Base-by-base conservation (phyloP, 345 rosid species). In the Acer yangbiense region DNA sequence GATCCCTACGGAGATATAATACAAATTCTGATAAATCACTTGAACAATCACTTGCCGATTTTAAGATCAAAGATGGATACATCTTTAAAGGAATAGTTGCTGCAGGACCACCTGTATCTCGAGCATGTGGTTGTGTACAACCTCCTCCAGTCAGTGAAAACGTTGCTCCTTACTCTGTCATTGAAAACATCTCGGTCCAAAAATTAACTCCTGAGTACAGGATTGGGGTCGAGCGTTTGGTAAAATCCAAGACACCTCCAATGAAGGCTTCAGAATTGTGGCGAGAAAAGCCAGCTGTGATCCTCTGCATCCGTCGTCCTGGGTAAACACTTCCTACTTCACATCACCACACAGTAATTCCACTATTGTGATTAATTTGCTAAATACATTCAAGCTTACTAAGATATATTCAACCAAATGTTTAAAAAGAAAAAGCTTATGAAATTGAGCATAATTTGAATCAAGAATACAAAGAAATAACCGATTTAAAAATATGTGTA, bases 71-170 rank as follows among this genome's bases (percentile, higher is more conserved):
- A 78, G 91, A 91, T 48, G 91, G 90, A 43, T 83, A 89, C 8
- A 50, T 86, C 76, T 91, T 87, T 17, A 89, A 85, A 80, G 95
- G 95, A 82, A 88, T 88, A 66, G 86, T 89, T 78, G 90, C 90
- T 7, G 80, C 91, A 14, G 91, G 83, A 41, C 91, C 91, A 25
- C 86, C 90, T 7, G 88, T 80, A 77, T 77, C 91, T 65, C 83
- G 89, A 69, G 88, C 81, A 60, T 91, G 92, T 68, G 91, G 95
- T 17, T 91, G 95, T 43, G 64, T 88, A 69, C 81, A 83, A 63
- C 83, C 93, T 79, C 89, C 95, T 61, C 81, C 90, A 5, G 78
- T 88, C n/a, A 83, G 77, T 10, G 87, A 88, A 14, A 41, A 78
- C 35, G 88, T 87, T 65, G 89, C 92, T 63, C 86, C 90, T 11